Evolutionary conservation across 805 yeast species (phyloP).

Genomic region (Metschnikowia lochheadii): DNA sequence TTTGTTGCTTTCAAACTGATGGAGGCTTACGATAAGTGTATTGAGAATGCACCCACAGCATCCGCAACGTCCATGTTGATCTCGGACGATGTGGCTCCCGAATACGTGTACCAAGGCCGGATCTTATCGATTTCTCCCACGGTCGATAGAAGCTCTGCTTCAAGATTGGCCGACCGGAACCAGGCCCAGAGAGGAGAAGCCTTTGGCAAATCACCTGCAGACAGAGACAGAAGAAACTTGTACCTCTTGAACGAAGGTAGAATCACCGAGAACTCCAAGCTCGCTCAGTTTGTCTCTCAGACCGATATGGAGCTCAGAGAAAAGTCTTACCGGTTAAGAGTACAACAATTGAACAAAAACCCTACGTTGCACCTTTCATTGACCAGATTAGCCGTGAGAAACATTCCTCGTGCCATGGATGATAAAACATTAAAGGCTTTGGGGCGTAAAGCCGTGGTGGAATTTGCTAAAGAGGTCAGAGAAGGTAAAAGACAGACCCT

Average conservation of each 20-base stretch:
- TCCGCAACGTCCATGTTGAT: constrained; percentile 63
- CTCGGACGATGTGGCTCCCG: constrained; percentile 88
- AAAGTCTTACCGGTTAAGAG: constrained; percentile 78
- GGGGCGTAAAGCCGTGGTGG: constrained; percentile 91
- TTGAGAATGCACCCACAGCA: constrained; percentile 73
- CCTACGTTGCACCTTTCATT: constrained; percentile 89
- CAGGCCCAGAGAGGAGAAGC: constrained; percentile 67
- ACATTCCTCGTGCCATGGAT: constrained; percentile 88
- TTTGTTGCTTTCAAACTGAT: constrained; percentile 78
- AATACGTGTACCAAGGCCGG: constrained; percentile 89
- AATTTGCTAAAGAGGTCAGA: constrained; percentile 86
- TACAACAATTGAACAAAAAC: constrained; percentile 84
- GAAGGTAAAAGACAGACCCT: constrained; percentile 73
- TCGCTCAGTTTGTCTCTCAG: constrained; percentile 63
- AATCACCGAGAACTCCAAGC: constrained; percentile 71
- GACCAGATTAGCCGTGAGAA: constrained; percentile 92
- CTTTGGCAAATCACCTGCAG: constrained; percentile 76
- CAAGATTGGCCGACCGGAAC: constrained; percentile 65
- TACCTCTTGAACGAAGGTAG: constrained; percentile 92
- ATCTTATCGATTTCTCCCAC: constrained; percentile 80
- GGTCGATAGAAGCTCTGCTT: constrained; percentile 82
- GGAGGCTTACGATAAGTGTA: constrained; percentile 62
- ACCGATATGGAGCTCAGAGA: constrained; percentile 85
- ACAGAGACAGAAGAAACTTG: constrained; percentile 78
- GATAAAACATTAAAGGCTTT: constrained; percentile 84